phyloP scores from a whole-genome alignment of 768 basidiomycete genomes.

The Suillus weaverae region DNA sequence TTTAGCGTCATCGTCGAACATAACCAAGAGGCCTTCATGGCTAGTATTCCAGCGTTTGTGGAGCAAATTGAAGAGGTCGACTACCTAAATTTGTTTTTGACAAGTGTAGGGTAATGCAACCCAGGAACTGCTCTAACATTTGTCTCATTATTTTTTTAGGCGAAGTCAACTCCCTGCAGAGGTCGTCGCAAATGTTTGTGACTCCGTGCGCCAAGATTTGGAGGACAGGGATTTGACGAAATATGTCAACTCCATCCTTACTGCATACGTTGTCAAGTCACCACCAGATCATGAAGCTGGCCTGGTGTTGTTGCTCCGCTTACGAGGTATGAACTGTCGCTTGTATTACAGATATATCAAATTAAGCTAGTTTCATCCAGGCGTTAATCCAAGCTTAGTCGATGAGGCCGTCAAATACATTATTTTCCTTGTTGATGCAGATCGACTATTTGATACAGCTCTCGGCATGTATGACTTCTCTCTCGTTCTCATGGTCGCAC shows the following conservation, averaged over 20 bases:
- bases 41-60: constrained; percentile 63
- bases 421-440: constrained; percentile 94
- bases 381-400: constrained; percentile 66
- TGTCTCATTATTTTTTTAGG: constrained; percentile 36
- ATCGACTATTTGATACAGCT: constrained; percentile 89
- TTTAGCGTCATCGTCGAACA: constrained; percentile 87
- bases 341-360: background rate
- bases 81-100: constrained; percentile 89
- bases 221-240: constrained; percentile 69
- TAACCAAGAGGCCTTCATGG: constrained; percentile 64
- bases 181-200: constrained; percentile 69
- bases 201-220: constrained; percentile 69
- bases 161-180: constrained; percentile 59
- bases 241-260: constrained; percentile 90
- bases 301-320: constrained; percentile 66
- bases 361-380: constrained; percentile 7
- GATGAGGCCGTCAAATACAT: constrained; percentile 98
- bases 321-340: constrained; percentile 60
- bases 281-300: constrained; percentile 91
- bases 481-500: constrained; percentile 92
- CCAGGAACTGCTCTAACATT: background rate
- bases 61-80: constrained; percentile 89
- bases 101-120: constrained; percentile 68
- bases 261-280: constrained; percentile 87
- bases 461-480: constrained; percentile 99